A percentile compares a stretch with the other conserved stretches of the same genome.
Conservation (phyloP, 2,329 filamentous ascomycete species). For the Colletotrichum shisoi region DNA sequence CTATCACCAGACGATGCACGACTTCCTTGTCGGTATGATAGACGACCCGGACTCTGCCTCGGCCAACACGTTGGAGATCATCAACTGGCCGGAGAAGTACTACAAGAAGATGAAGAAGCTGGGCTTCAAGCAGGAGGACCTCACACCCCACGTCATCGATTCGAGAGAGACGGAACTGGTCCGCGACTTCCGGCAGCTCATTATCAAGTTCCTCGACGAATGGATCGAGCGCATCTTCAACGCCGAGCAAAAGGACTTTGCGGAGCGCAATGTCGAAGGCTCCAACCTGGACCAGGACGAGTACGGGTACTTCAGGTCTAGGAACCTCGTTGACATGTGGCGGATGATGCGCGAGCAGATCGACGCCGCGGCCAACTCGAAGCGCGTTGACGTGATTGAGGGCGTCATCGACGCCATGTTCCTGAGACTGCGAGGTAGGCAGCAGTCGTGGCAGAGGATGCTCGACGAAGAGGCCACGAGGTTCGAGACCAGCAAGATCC, state of each 20-base stretch:
- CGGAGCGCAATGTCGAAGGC: slow-evolving; percentile 75
- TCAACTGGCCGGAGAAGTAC: slow-evolving; percentile 95
- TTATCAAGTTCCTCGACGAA: slow-evolving; percentile 93
- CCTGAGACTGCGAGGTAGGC: slow-evolving; percentile 79
- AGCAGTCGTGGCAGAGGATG: slow-evolving; percentile 85
- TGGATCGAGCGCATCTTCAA: slow-evolving; percentile 95
- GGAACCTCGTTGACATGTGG: slow-evolving; percentile 93
- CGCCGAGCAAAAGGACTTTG: slow-evolving; percentile 82
- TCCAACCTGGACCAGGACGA: slow-evolving; percentile 84
- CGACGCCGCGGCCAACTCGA: slow-evolving; percentile 81
- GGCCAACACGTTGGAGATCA: slow-evolving; percentile 86
- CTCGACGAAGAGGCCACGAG: slow-evolving; percentile 83
- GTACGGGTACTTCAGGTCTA: slow-evolving; percentile 90
- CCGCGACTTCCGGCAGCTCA: slow-evolving; percentile 91
- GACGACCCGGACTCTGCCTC: slow-evolving; percentile 86
- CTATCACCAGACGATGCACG: slow-evolving; percentile 95
- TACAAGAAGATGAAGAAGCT: slow-evolving; percentile 95
- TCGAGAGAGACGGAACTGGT: slow-evolving; percentile 89
- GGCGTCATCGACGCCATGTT: slow-evolving; percentile 98
- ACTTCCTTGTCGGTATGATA: slow-evolving; percentile 83
- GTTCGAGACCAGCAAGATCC: slow-evolving; percentile 67
- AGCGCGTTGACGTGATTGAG: slow-evolving; percentile 88
- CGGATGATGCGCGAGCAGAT: slow-evolving; percentile 96
- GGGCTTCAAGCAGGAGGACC: slow-evolving; percentile 77
- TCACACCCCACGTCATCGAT: slow-evolving; percentile 87